Conservation (phyloP, 192 early-diverging fungal genomes). For the Ambispora gerdemannii region DNA sequence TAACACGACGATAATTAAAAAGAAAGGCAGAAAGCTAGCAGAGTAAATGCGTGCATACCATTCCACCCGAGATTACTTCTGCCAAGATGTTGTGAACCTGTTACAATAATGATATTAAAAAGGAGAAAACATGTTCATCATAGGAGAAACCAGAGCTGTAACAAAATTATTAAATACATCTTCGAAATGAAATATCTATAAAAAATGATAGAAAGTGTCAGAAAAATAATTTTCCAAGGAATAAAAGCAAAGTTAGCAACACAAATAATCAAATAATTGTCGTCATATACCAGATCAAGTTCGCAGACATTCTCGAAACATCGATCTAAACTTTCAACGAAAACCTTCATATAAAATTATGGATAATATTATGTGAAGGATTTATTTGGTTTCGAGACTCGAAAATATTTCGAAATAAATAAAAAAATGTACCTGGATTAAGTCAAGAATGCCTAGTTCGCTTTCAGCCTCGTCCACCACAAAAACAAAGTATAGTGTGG, state of each 20-base stretch:
- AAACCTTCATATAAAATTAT: conserved; percentile 55
- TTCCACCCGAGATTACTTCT: conserved; percentile 87
- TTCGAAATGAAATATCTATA: conserved; percentile 87
- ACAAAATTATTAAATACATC: conserved; percentile 59
- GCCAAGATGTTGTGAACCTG: conserved; percentile 75
- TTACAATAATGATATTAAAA: not conserved
- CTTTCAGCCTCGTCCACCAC: conserved; percentile 95
- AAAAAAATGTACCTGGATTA: conserved; percentile 77
- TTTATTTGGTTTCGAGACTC: not conserved
- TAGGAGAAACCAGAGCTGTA: too few relatives aligned
- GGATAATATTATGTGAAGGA: not conserved
- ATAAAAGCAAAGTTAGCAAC: not conserved
- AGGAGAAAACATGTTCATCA: conserved; percentile 14
- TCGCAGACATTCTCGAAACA: conserved; percentile 97
- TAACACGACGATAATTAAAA: not conserved
- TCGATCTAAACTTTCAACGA: conserved; percentile 92
- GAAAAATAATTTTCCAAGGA: not conserved
- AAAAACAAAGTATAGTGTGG: conserved; percentile 98
- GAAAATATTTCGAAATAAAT: too few relatives aligned
- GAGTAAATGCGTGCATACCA: conserved; percentile 53
- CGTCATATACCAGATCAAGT: conserved; percentile 71
- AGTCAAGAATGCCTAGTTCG: conserved; percentile 91
- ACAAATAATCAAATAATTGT: not conserved
- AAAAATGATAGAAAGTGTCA: not conserved
- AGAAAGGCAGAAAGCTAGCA: not conserved